Evolutionary conservation across 208 protist genomes (phyloP).

Genomic region (Phytomonas sp.): DNA sequence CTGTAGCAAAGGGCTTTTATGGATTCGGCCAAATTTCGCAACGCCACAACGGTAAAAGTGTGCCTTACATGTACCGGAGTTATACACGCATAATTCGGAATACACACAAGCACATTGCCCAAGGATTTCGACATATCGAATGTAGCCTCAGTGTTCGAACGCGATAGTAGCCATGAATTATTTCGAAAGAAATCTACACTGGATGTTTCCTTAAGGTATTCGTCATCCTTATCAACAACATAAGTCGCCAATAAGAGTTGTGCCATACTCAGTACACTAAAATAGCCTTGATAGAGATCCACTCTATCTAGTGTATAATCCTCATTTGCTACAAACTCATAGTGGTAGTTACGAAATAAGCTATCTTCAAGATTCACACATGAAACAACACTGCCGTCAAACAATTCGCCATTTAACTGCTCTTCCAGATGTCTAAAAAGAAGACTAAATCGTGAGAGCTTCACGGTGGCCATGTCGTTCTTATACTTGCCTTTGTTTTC

Average conservation of each 20-base stretch:
- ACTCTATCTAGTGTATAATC: neutral
- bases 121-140: neutral
- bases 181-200: neutral
- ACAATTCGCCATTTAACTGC: conserved; percentile 43
- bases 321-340: neutral
- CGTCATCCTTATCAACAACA: neutral
- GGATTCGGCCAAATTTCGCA: conserved; percentile 26
- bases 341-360: neutral
- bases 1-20: conserved; percentile 19
- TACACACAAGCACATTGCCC: neutral
- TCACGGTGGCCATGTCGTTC: neutral
- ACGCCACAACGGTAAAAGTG: conserved; percentile 27
- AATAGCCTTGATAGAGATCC: neutral
- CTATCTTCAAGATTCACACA: conserved; percentile 19
- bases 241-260: neutral
- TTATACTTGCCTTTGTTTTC: conserved; percentile 9
- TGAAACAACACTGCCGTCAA: conserved; percentile 58
- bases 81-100: neutral
- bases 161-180: neutral
- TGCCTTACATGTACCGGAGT: neutral
- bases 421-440: conserved; percentile 56
- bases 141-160: neutral
- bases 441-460: conserved; percentile 21
- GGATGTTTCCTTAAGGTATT: neutral
- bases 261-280: neutral